Base-by-base conservation (phyloP, 768 basidiomycete species). In the Kwoniella bestiolae region DNA sequence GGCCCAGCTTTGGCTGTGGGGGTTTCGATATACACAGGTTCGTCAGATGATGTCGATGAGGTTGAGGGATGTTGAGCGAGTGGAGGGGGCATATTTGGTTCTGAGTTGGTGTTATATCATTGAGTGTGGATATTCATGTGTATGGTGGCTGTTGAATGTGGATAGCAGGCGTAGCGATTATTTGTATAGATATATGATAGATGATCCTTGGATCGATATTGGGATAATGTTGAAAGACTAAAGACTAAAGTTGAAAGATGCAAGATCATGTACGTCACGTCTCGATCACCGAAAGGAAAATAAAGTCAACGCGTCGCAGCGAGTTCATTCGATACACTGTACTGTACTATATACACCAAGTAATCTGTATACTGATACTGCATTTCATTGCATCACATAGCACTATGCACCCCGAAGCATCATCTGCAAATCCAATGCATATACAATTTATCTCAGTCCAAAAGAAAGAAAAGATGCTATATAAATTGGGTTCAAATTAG, bases 11-110 rank as follows among this genome's bases (percentile, higher is more conserved):
- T 32, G 11, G 45, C 28, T 4, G 41, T 2, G 18, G 51, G 49
- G 12, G 52, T 32, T 14, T 49, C 46, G 25, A 64, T 56, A 21
- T 56, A 23, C 1, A 65, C 6, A 2, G 63, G 63, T 56, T 65
- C 63, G 21, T 65, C 63, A 0, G 63, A 65, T 16, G 63, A 65
- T 3, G 49, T 51, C 12, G 63, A 65, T 12, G 57, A 51, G 2
- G 44, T 29, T 16, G 57, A 51, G 5, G 56, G 53, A 26, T 51
- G 44, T 3, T 38, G 57, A 8, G 12, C 26, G 14, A 57, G 38
- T 34, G 38, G 38, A 16, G 21, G 21, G 5, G 56, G 16, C 56
- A 55, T 55, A 6, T 32, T 38, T 5, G 1, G 16, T 5, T 18
- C n/a, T 14, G 18, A 16, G 18, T 8, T 41, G 18, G 38, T 41